These are phyloP conservation scores for Cordyceps cateniannulata DNA, from an alignment of 2,329 filamentous ascomycete genomes.

Conservation along the genomic window DNA sequence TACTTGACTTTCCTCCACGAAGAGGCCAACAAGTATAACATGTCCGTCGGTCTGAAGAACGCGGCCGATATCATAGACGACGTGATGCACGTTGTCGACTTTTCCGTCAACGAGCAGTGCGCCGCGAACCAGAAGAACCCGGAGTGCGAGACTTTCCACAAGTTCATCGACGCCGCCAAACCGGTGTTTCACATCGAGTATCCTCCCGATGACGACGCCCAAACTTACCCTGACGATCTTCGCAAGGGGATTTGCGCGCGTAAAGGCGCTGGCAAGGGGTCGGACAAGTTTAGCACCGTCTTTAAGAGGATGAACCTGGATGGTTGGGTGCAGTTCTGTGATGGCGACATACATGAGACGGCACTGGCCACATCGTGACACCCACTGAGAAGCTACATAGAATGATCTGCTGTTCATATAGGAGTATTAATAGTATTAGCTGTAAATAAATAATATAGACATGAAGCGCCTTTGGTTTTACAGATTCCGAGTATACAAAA, in stretches of 20 bases:
- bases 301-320: conserved; percentile 60
- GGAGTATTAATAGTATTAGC: background rate
- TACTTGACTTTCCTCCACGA: conserved; percentile 55
- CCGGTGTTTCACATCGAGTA: conserved; percentile 73
- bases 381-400: background rate
- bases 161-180: conserved; percentile 54
- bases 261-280: conserved; percentile 31
- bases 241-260: conserved; percentile 34
- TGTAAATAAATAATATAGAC: background rate
- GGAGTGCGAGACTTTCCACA: conserved; percentile 52
- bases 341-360: conserved; percentile 26
- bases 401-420: background rate
- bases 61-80: conserved; percentile 50
- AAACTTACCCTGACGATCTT: conserved; percentile 15
- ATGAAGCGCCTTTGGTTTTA: background rate
- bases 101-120: conserved; percentile 67
- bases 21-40: conserved; percentile 44
- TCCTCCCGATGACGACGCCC: conserved; percentile 32
- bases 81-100: conserved; percentile 47
- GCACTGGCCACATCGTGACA: background rate
- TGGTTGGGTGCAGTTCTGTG: conserved; percentile 55
- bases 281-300: conserved; percentile 53
- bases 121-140: conserved; percentile 49
- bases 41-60: conserved; percentile 65
- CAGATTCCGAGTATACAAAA: background rate